These are phyloP conservation scores for Bremia lactucae DNA, from an alignment of 352 stramenopile species.

Conservation along the genomic window DNA sequence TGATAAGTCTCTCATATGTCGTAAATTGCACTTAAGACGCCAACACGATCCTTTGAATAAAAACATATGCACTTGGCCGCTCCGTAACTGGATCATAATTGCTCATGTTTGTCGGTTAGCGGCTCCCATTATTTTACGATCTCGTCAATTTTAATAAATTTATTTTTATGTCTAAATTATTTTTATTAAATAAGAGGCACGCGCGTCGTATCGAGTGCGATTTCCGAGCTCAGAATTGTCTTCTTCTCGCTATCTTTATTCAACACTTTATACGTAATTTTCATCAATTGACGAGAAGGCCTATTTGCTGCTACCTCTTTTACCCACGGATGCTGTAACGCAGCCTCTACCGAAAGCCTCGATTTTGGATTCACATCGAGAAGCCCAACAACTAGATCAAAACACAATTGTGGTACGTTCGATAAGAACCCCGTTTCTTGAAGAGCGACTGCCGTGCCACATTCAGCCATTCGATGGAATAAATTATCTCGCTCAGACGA, in stretches of 20 bases:
- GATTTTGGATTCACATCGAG: constrained; percentile 34
- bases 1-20: too few relatives aligned
- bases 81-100: too few relatives aligned
- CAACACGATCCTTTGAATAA: too few relatives aligned
- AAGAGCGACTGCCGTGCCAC: constrained; percentile 18
- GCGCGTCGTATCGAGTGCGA: constrained; percentile 49
- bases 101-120: too few relatives aligned
- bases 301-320: constrained; percentile 6
- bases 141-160: not conserved
- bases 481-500: constrained; percentile 36
- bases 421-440: constrained; percentile 17
- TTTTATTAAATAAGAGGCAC: too few relatives aligned
- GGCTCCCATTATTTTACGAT: too few relatives aligned
- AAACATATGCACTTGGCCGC: too few relatives aligned
- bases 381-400: constrained; percentile 37
- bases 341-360: constrained; percentile 38
- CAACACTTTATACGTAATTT: constrained; percentile 21
- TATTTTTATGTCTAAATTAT: too few relatives aligned
- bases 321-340: constrained; percentile 48
- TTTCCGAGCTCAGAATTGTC: constrained; percentile 31
- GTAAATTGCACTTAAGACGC: too few relatives aligned
- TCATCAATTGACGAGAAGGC: constrained; percentile 17
- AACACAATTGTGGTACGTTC: constrained; percentile 17
- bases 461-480: constrained; percentile 30
- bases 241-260: constrained; percentile 21